Percentiles rank a stretch among this genome's conserved stretches.
These are phyloP conservation scores for Papilionanthe hybrid DNA, from an alignment of 116 monocot genomes.

Conservation along the genomic window DNA sequence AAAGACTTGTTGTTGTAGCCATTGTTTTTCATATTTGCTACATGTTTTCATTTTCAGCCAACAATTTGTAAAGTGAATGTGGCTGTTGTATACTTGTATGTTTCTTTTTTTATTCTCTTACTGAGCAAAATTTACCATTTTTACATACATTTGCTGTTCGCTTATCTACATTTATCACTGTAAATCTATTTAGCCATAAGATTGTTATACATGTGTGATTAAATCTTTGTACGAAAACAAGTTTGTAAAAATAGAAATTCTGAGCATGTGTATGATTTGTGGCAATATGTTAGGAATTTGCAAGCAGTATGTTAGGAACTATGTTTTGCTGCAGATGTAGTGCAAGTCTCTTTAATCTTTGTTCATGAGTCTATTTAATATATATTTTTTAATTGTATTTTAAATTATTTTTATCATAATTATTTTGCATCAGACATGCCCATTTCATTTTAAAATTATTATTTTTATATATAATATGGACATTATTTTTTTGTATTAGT, in stretches of 20 bases:
- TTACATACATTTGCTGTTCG: background rate
- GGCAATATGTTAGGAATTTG: background rate
- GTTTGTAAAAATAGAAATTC: background rate
- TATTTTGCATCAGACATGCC: background rate
- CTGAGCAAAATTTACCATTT: background rate
- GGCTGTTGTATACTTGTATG: background rate
- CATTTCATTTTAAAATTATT: background rate
- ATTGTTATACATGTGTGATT: background rate
- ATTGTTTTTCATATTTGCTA: background rate
- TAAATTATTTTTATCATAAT: background rate
- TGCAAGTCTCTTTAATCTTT: background rate
- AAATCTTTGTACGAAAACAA: background rate
- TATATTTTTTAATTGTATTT: background rate
- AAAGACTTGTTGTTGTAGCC: no score
- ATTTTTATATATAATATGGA: background rate
- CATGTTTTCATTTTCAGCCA: background rate
- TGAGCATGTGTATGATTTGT: background rate
- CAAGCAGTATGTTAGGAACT: background rate
- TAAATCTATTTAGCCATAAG: background rate
- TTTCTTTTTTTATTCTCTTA: background rate
- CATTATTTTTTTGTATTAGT: background rate
- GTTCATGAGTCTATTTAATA: background rate
- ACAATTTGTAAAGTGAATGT: background rate
- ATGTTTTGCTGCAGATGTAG: background rate
- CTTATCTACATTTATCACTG: background rate